Evolutionary conservation across 2,329 filamentous ascomycete species (phyloP).

Genomic region (Fusarium vanettenii): DNA sequence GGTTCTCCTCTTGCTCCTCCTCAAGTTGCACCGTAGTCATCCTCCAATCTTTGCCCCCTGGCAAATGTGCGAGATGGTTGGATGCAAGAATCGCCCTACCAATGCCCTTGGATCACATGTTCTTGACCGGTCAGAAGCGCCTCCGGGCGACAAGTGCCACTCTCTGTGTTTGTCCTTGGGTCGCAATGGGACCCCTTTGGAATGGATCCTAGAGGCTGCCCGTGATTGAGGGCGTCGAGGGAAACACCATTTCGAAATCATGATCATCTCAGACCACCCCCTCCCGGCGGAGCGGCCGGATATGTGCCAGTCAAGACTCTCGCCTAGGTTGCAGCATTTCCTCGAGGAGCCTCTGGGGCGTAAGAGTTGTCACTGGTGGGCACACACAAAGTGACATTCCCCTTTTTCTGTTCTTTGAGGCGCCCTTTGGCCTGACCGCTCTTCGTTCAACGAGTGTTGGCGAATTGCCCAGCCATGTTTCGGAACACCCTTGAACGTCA

Average conservation of each 20-base stretch:
- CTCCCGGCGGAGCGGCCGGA: not conserved
- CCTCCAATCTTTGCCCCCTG: conserved; percentile 30
- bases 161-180: conserved; percentile 11
- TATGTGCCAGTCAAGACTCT: not conserved
- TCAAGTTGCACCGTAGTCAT: conserved; percentile 18
- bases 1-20: conserved; percentile 14
- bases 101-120: conserved; percentile 31
- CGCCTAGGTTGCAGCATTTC: not conserved
- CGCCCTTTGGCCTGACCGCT: conserved; percentile 21
- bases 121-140: conserved; percentile 28
- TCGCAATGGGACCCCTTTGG: conserved; percentile 5
- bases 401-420: conserved; percentile 2
- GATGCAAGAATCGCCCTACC: conserved; percentile 27
- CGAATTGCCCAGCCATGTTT: conserved; percentile 3
- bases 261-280: conserved; percentile 12
- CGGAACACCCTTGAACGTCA: conserved; percentile 6
- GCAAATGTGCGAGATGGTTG: conserved; percentile 23
- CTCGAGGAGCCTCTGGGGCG: conserved; percentile 2
- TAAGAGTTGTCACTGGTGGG: conserved; percentile 5
- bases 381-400: conserved; percentile 8
- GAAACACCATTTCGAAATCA: conserved; percentile 1
- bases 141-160: conserved; percentile 30
- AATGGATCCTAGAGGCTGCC: conserved; percentile 1
- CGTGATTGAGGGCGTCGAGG: not conserved
- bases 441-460: conserved; percentile 18